Percentiles rank a stretch among this genome's conserved stretches.
phyloP scores from a whole-genome alignment of 2,329 filamentous ascomycete species.

The Samsoniella hepiali region DNA sequence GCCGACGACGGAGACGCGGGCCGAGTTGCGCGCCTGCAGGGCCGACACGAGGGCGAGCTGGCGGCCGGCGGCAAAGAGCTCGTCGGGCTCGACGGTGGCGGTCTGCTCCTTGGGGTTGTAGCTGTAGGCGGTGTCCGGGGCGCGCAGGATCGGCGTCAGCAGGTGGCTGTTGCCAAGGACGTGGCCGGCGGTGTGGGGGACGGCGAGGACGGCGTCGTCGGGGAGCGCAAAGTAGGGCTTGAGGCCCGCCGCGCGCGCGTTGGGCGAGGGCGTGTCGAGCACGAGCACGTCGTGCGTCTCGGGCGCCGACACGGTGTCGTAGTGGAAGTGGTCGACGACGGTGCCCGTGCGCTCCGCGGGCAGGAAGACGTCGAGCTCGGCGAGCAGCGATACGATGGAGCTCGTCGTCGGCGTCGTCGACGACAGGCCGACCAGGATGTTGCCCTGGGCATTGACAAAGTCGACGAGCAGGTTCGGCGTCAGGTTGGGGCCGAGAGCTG shows the following conservation, averaged over 20 bases:
- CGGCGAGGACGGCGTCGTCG: constrained; percentile 61
- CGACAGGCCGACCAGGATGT: constrained; percentile 83
- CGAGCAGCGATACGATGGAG: constrained; percentile 72
- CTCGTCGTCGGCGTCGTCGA: constrained; percentile 66
- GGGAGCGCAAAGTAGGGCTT: constrained; percentile 69
- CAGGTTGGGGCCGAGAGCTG: constrained; percentile 82
- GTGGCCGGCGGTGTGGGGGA: constrained; percentile 79
- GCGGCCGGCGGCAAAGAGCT: constrained; percentile 77
- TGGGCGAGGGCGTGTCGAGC: constrained; percentile 61
- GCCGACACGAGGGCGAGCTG: constrained; percentile 84
- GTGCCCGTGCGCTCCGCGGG: constrained; percentile 79
- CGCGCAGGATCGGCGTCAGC: constrained; percentile 76
- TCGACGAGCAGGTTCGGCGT: constrained; percentile 83
- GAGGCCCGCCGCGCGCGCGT: constrained; percentile 64
- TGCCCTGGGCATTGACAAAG: constrained; percentile 88
- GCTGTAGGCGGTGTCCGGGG: constrained; percentile 81
- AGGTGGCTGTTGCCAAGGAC: constrained; percentile 74
- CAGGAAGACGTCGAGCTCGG: constrained; percentile 86
- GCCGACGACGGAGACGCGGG: constrained; percentile 80
- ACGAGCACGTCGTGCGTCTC: constrained; percentile 89
- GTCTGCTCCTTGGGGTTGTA: constrained; percentile 89
- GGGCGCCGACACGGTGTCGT: constrained; percentile 70
- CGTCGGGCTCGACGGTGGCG: constrained; percentile 62
- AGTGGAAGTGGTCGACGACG: constrained; percentile 94
- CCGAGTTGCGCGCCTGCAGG: constrained; percentile 89